A percentile compares a stretch with the other conserved stretches of the same genome.
These are phyloP conservation scores for Talaromyces nanjingensis DNA, from an alignment of 495 filamentous ascomycete genomes.

Conservation along the genomic window DNA sequence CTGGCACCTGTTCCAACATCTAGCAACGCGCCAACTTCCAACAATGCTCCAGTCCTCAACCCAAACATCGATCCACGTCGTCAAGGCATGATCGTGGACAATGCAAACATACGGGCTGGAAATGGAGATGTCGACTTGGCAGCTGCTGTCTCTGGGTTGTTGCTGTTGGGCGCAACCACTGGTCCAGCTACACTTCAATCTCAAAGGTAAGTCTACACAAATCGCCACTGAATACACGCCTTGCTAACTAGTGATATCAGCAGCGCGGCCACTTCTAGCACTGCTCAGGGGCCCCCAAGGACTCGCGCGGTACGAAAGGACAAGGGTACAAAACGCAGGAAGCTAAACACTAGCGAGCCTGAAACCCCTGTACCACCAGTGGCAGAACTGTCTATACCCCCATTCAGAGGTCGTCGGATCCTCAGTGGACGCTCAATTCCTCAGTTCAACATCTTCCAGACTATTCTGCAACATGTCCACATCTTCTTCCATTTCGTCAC, in stretches of 20 bases:
- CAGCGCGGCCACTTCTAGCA: not conserved
- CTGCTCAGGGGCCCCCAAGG: not conserved
- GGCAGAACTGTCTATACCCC: not conserved
- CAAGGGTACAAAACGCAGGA: not conserved
- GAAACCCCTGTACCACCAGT: not conserved
- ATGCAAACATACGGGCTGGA: not conserved
- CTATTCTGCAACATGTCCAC: slow-evolving; percentile 39
- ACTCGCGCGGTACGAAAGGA: not conserved
- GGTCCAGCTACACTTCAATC: not conserved
- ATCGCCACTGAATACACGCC: not conserved
- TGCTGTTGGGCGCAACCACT: not conserved
- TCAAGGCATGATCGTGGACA: not conserved
- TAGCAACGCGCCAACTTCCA: not conserved
- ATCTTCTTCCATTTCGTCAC: slow-evolving; percentile 43
- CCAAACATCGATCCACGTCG: not conserved
- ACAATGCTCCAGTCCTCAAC: not conserved
- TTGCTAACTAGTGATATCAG: not conserved
- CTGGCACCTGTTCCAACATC: not conserved
- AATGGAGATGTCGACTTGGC: not conserved
- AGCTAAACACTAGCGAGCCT: not conserved
- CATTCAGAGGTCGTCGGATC: not conserved
- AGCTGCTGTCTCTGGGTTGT: not conserved
- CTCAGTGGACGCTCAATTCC: not conserved
- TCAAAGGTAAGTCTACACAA: not conserved
- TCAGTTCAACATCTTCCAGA: slow-evolving; percentile 43